Evolutionary conservation across 1,284 basidiomycete genomes (phyloP).

Genomic region (Austroboletus niveus): DNA sequence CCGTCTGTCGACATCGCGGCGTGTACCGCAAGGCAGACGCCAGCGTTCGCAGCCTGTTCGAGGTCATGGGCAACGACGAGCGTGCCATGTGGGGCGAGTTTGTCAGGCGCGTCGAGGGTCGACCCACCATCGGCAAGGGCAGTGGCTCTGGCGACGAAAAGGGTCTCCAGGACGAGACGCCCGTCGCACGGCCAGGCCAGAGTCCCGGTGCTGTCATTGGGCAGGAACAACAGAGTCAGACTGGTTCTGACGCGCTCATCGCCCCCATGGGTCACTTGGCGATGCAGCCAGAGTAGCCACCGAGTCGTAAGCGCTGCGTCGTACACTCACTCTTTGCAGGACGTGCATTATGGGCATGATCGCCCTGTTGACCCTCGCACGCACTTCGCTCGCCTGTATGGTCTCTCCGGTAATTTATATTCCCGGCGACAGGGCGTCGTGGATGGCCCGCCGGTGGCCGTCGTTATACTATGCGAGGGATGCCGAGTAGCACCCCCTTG

Average conservation of each 20-base stretch:
- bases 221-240: constrained; percentile 18
- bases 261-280: constrained; percentile 20
- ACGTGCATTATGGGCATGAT: not conserved
- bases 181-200: not conserved
- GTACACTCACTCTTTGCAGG: constrained; percentile 6
- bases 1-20: constrained; percentile 63
- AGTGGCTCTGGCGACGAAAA: constrained; percentile 22
- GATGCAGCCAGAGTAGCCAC: constrained; percentile 20
- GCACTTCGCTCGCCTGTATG: not conserved
- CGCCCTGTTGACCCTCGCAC: too few species aligned
- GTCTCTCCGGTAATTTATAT: constrained; percentile 14
- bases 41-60: constrained; percentile 46
- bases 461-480: too few species aligned
- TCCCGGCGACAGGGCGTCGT: not conserved
- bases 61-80: constrained; percentile 53
- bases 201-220: not conserved
- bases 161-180: constrained; percentile 20
- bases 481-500: too few species aligned
- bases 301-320: not conserved
- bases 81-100: constrained; percentile 61
- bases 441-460: too few species aligned
- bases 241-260: constrained; percentile 17
- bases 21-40: constrained; percentile 57
- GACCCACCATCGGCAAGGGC: constrained; percentile 16
- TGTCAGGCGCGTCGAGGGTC: constrained; percentile 23